These are phyloP conservation scores for Leptographium galeiforme DNA, from an alignment of 2,329 filamentous ascomycete species.

Conservation along the genomic window DNA sequence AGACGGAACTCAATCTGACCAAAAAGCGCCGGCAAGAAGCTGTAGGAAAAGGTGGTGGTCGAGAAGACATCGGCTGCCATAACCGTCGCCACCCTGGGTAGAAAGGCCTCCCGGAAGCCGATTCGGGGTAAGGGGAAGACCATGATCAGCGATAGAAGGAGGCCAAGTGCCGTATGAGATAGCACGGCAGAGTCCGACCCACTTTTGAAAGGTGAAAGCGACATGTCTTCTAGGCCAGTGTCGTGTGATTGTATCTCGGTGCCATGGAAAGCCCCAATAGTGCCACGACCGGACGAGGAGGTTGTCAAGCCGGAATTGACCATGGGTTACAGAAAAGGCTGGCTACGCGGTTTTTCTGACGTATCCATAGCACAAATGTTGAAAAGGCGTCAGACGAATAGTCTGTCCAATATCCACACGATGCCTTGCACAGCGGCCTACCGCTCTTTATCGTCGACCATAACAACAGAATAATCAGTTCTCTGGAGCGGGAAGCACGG, in stretches of 20 bases:
- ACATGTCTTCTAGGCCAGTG: constrained; percentile 19
- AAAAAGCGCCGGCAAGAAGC: constrained; percentile 56
- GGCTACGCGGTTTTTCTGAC: constrained; percentile 52
- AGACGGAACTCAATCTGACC: constrained; percentile 54
- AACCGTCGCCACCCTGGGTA: constrained; percentile 49
- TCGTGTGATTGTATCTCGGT: constrained; percentile 38
- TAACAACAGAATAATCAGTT: constrained; percentile 55
- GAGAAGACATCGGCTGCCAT: constrained; percentile 59
- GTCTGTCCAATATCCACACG: constrained; percentile 60
- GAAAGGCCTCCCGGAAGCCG: constrained; percentile 56
- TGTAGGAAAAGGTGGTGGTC: constrained; percentile 76
- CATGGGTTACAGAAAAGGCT: constrained; percentile 77
- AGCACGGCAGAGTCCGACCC: constrained; percentile 48
- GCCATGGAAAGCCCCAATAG: constrained; percentile 56
- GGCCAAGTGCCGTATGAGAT: constrained; percentile 43
- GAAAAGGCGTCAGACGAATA: constrained; percentile 55
- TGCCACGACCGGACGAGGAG: constrained; percentile 68
- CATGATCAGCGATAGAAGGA: constrained; percentile 59
- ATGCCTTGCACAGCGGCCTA: constrained; percentile 71
- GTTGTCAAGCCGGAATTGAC: constrained; percentile 66
- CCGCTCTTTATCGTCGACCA: constrained; percentile 45
- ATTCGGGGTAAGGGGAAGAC: constrained; percentile 64
- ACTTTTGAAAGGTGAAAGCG: constrained; percentile 30
- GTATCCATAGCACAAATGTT: constrained; percentile 43
- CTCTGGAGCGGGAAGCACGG: constrained; percentile 73